Conservation (phyloP, 345 rosid genomes). For the Orychophragmus violaceus region DNA sequence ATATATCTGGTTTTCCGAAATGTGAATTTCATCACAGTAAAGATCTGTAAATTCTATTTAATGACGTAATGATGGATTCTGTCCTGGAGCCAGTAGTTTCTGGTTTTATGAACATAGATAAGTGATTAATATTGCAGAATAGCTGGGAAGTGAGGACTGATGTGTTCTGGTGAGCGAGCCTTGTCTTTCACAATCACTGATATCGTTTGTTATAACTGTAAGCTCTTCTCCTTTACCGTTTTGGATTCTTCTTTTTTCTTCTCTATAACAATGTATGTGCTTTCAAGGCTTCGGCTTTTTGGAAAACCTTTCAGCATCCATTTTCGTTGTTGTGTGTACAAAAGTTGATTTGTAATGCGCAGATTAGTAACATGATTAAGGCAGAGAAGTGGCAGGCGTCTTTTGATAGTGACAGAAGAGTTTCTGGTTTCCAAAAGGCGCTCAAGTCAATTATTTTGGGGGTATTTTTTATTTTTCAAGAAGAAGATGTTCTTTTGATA, state of each 20-base stretch:
- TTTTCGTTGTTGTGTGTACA: background rate
- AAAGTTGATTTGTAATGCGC: slow-evolving; percentile 22
- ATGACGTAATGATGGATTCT: slow-evolving; percentile 1
- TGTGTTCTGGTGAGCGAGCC: slow-evolving; percentile 82
- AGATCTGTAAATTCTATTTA: slow-evolving; percentile 6
- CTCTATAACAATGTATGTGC: too few relatives aligned
- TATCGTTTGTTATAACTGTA: slow-evolving; percentile 72
- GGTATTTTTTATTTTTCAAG: slow-evolving; percentile 32
- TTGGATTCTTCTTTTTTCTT: too few relatives aligned
- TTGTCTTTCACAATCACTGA: slow-evolving; percentile 61
- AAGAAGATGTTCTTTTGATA: background rate
- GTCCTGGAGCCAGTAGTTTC: background rate
- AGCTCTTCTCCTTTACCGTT: too few relatives aligned
- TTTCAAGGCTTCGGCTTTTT: background rate
- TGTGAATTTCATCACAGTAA: background rate
- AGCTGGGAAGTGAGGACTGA: slow-evolving; percentile 36
- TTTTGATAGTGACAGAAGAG: slow-evolving; percentile 76
- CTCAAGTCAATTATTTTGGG: slow-evolving; percentile 69
- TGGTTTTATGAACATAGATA: background rate
- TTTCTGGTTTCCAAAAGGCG: too few relatives aligned
- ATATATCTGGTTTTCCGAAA: background rate
- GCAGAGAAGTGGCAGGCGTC: slow-evolving; percentile 75
- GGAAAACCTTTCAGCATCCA: background rate
- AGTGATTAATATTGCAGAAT: slow-evolving; percentile 21
- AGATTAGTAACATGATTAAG: slow-evolving; percentile 77